Evolutionary conservation across 352 stramenopile species (phyloP), one percentile per base, ranked within the genome.

Genomic region (Phytophthora foliorum): DNA sequence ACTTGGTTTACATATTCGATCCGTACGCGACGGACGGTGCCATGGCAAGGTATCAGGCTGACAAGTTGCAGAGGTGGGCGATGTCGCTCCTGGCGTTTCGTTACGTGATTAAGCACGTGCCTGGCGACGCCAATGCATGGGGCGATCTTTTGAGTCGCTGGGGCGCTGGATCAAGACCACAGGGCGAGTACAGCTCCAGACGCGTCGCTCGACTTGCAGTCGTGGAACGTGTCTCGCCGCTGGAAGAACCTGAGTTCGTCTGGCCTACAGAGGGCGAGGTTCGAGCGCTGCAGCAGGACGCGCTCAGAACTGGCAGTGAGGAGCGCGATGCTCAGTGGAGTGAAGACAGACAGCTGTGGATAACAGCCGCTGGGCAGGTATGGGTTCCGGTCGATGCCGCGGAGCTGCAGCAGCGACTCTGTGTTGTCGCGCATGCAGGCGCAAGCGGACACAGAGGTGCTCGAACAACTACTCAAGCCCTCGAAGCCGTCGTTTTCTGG

Each of bases 341-440:
- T 13, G 60, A 72, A 10, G 38, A 60, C 1, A 19, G 53, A 4
- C 10, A 22, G 1, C 39, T 42, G 4, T 58, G 27, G 13, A 29
- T 50, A 6, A 66, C 38, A 10, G 6, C 10, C 13, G 14, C 13
- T 1, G 48, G 21, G n/a, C 32, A 49, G 41, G 63, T 80, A 0
- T 81, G 76, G 69, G 62, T 84, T 13, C 72, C 58, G 0, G 13
- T 39, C 13, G 29, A 17, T 2, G 76, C 69, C 14, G 32, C 42
- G 0, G 62, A 75, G 3, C 14, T 81, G 41, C 70, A 75, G 19
- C 46, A 75, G 24, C 46, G 61, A 0, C 21, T 77, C 0, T 74
- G 59, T 38, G 57, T 81, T 0, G 22, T 84, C 0, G 73, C 60
- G 0, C 65, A 81, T 36, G 64, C 69, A 1, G 73, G 65, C 34